Evolutionary conservation across 768 basidiomycete genomes (phyloP), one percentile per base, ranked within the genome.

Genomic region (Boletus sensibilis): DNA sequence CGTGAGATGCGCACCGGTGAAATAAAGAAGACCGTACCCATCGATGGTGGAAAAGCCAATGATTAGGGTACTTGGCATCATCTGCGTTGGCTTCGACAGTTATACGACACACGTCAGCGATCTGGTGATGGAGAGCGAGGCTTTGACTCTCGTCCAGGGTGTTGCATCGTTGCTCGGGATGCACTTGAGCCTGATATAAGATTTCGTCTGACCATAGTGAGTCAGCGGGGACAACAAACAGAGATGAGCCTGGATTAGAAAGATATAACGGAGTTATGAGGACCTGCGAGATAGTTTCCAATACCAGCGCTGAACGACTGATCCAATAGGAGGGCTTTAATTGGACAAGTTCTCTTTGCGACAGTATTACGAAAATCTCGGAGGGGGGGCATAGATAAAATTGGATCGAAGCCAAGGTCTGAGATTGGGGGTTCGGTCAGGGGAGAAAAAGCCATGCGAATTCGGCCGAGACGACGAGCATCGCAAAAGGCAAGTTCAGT

Each of bases 201-300:
- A 91, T 82, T 71, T 90, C 86, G 66, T 88, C 85, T 84, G 55
- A 40, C 49, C 48, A 27, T 18, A 33, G 29, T 43, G 31, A 50
- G 46, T 46, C 1, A 12, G 35, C 27, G 43, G 34, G 34, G 18
- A 27, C 14, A 7, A 18, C 10, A 13, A 13, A 20, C 2, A 6
- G 29, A 34, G 33, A 27, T 43, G 44, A 52, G 41, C 16, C 1
- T n/a, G 29, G 7, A 31, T 29, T 18, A 12, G 38, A 49, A 41
- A 29, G 20, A 41, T 37, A 50, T 23, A 21, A 45, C 4, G 6
- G 25, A 37, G 3, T 6, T 33, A 29, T 12, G 52, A 42, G 53
- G 56, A 83, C 87, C 88, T 63, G 90, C 89, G 20, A 92, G 82
- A 86, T 89, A 92, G 67, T 92, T 92, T 4, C 90, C 87, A 11